Evolutionary conservation across 352 stramenopile genomes (phyloP).

Genomic region (Globisporangium irregulare): DNA sequence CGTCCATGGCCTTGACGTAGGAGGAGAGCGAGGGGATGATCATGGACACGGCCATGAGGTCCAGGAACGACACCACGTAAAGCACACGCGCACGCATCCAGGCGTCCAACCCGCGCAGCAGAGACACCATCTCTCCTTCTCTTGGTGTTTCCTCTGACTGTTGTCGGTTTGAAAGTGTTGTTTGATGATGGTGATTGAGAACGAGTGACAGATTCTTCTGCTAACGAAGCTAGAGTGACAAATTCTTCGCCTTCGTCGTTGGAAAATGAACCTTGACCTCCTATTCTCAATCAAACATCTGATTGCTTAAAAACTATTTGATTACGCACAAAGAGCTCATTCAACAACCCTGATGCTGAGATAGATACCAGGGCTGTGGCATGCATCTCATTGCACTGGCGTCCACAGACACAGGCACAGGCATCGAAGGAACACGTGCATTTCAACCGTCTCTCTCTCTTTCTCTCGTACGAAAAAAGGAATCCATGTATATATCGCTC

Average conservation of each 20-base stretch:
- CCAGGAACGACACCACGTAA: constrained; percentile 77
- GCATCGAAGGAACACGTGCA: neutral
- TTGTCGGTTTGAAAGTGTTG: neutral
- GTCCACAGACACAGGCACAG: too few relatives aligned
- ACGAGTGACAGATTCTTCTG: too few relatives aligned
- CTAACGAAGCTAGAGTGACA: too few relatives aligned
- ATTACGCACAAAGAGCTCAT: too few relatives aligned
- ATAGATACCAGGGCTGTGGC: too few relatives aligned
- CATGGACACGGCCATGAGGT: constrained; percentile 81
- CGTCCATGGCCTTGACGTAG: constrained; percentile 78
- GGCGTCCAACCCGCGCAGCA: neutral
- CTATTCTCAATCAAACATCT: too few relatives aligned
- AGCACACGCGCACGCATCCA: constrained; percentile 51
- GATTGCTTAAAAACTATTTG: too few relatives aligned
- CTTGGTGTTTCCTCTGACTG: neutral
- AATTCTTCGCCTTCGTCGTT: too few relatives aligned
- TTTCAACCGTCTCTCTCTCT: too few relatives aligned
- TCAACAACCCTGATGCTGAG: too few relatives aligned
- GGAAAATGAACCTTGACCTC: too few relatives aligned
- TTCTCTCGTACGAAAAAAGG: constrained; percentile 4
- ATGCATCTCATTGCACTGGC: neutral
- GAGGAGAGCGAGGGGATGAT: constrained; percentile 80
- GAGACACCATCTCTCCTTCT: neutral
- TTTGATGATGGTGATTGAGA: neutral
- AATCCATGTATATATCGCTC: constrained; percentile 18